phyloP scores from a whole-genome alignment of 306 rosid species.

The Senna siamea region DNA sequence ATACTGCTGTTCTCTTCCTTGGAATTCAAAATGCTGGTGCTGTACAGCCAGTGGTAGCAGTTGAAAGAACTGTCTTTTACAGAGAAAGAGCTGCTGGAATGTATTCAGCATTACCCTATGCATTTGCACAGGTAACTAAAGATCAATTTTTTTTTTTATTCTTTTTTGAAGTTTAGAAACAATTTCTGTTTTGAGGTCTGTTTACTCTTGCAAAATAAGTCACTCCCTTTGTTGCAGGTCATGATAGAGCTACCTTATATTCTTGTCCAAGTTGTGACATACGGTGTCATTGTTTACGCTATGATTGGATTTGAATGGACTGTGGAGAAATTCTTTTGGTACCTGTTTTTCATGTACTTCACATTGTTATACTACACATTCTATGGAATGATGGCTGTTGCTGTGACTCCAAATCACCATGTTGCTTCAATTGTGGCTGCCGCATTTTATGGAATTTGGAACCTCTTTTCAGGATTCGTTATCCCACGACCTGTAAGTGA shows the following conservation, averaged over 20 bases:
- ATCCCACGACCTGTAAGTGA: slow-evolving; percentile 65
- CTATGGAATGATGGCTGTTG: slow-evolving; percentile 88
- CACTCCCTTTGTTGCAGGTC: slow-evolving; percentile 49
- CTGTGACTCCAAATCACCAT: slow-evolving; percentile 73
- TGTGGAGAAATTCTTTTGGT: slow-evolving; percentile 66
- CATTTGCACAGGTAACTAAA: slow-evolving; percentile 66
- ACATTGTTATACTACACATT: slow-evolving; percentile 73
- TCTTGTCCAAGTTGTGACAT: slow-evolving; percentile 56
- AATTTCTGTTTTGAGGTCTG: no score
- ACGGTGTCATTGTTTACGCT: slow-evolving; percentile 66
- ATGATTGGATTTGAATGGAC: slow-evolving; percentile 88
- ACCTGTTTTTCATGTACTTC: slow-evolving; percentile 74
- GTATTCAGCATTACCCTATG: slow-evolving; percentile 79
- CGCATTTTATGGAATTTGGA: slow-evolving; percentile 78
- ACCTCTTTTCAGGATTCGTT: slow-evolving; percentile 78
- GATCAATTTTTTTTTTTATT: not conserved
- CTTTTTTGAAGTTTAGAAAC: no score
- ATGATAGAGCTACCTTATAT: slow-evolving; percentile 69
- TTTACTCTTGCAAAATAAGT: not conserved
- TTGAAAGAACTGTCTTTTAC: slow-evolving; percentile 82
- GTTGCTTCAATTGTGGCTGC: slow-evolving; percentile 64
- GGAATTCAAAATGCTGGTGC: slow-evolving; percentile 66
- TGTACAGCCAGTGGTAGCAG: slow-evolving; percentile 71
- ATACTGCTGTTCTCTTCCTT: slow-evolving; percentile 61
- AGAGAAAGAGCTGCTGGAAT: slow-evolving; percentile 89